Evolutionary conservation across 2,329 filamentous ascomycete species (phyloP), one percentile per base, ranked within the genome.

Genomic region (Aschersonia sp.): DNA sequence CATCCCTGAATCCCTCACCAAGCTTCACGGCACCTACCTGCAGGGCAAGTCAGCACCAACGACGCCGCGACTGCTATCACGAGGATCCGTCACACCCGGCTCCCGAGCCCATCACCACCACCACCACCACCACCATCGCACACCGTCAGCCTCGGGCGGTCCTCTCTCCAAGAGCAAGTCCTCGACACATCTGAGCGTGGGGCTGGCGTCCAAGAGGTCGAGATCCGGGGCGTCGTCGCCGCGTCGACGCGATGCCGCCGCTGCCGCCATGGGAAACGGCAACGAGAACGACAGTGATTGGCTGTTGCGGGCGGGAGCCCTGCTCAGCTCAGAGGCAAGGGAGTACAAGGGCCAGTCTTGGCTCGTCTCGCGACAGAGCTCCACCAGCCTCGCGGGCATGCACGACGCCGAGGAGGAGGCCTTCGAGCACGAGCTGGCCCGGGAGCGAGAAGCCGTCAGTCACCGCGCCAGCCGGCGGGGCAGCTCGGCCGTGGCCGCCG

Each of bases 281-380:
- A 66, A 72, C 51, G 62, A 62, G 39, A 66, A 66, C 48, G 72
- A 80, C 54, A 76, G 73, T 48, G 79, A 83, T 62, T 84, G 81
- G 80, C 64, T 84, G 43, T 66, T 81, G 30, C 72, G 79, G 32
- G 73, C 79, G 1, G 80, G 79, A 44, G 77, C 77, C 6, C 58
- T 81, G 44, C 74, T 84, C 54, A 74, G 74, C 48, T 73, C 71
- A 46, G 77, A 80, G 58, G 69, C 79, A 14, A 69, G 80, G 48
- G 81, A 84, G 58, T 79, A 69, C 56, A 84, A 84, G 62, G 81
- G 81, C 11, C 80, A 84, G 61, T 66, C 74, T 11, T 85, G 81
- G 81, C 71, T 85, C 22, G 67, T 76, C n/a, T 77, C 78, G 30
- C 71, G 78, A 44, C 76, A 74, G 47, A 81, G 77, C 58, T 81